These are phyloP conservation scores for Chenopodium berlandieri DNA, from an alignment of 148 eudicot species.

Conservation along the genomic window DNA sequence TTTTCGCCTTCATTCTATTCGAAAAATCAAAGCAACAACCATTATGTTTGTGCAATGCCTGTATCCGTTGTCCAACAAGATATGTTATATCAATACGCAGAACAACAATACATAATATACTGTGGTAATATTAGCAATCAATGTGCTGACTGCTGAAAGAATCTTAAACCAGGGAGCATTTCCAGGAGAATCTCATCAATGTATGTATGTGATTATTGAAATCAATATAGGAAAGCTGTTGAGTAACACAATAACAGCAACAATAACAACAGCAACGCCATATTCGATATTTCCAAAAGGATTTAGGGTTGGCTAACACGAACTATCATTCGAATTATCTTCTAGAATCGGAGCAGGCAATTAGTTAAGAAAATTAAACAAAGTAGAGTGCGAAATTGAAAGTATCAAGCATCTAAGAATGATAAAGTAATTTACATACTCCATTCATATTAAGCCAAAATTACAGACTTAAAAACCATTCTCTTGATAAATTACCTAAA, in stretches of 20 bases:
- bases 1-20: conserved; percentile 41
- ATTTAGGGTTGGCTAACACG: no score
- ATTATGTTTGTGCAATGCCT: neutral
- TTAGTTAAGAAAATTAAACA: no score
- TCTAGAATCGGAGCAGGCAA: no score
- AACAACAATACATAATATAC: neutral
- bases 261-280: no score
- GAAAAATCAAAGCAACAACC: neutral
- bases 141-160: neutral
- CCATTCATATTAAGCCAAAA: neutral
- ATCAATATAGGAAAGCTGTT: neutral
- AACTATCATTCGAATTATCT: no score
- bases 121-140: neutral
- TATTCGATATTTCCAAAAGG: no score
- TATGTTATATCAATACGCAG: neutral
- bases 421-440: neutral
- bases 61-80: neutral
- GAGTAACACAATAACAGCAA: no score
- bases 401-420: no score
- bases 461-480: neutral
- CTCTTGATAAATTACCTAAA: neutral
- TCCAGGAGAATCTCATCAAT: neutral
- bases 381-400: no score
- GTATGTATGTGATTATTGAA: neutral
- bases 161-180: neutral